Conservation (phyloP, 345 rosid species). For the Hibiscus mutabilis region DNA sequence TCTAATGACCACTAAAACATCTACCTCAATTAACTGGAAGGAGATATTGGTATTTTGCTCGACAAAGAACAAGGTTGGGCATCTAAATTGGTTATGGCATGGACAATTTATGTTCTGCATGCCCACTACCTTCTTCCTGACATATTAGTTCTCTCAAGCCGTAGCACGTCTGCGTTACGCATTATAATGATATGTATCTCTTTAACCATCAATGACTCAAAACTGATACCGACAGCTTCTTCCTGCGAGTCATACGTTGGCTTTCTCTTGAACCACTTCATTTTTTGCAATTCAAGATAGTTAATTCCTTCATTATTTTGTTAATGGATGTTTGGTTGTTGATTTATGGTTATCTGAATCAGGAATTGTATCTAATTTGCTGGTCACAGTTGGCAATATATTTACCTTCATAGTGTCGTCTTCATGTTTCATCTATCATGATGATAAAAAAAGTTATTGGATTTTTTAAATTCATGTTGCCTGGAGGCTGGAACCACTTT, state of each 20-base stretch:
- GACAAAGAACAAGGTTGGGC: neutral
- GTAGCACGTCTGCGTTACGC: neutral
- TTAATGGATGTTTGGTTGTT: neutral
- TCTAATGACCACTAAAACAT: neutral
- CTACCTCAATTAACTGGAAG: neutral
- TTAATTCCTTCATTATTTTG: neutral
- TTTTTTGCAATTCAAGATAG: neutral
- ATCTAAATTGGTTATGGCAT: neutral
- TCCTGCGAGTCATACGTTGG: neutral
- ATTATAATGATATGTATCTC: neutral
- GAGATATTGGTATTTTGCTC: neutral
- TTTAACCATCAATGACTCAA: constrained; percentile 1
- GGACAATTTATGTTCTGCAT: neutral
- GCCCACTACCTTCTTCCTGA: neutral
- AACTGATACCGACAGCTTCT: neutral
- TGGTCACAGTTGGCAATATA: neutral
- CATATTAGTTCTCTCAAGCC: neutral
- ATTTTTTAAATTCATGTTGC: constrained; percentile 7
- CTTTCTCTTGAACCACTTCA: neutral
- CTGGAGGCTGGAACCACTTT: neutral
- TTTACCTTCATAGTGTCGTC: neutral
- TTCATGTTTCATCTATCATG: neutral
- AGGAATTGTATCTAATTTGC: neutral
- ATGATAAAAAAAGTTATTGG: neutral
- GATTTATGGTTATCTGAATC: neutral